Evolutionary conservation across 2,329 filamentous ascomycete genomes (phyloP), one percentile per base, ranked within the genome.

Genomic region (Hypoxylon sp.): DNA sequence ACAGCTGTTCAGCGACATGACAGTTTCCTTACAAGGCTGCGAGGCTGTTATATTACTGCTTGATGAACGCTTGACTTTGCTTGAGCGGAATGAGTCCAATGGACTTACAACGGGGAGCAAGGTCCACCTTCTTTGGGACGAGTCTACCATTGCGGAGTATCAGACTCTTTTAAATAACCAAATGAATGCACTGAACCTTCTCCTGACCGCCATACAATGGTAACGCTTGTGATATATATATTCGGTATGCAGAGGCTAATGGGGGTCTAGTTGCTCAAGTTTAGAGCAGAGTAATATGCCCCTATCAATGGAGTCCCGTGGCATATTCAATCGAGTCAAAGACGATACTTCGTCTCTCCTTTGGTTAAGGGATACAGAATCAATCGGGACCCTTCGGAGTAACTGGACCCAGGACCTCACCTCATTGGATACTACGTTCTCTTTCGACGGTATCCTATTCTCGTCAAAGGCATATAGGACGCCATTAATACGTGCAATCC

Each of bases 391-490:
- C n/a, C 14, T n/a, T 17, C 40, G 13, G 4, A 44, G 40, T 22
- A 22, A 44, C 14, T n/a, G 40, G 40, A n/a, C 13, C 40, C 40
- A 44, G n/a, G 40, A 44, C 7, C 40, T 44, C 20, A 44, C 40
- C 20, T 22, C 20, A n/a, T 22, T 44, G 7, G 7, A 8, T n/a
- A 44, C 14, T 20, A n/a, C 14, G 20, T 44, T 44, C 40, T 10
- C 14, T 44, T 44, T 17, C 7, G 40, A 44, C 14, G 40, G 40
- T 14, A 10, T 6, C n/a, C 40, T 44, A 3, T 20, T 44, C 40
- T 44, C 40, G 40, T 44, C 40, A 22, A 44, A 44, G 40, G 40
- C 40, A 22, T 44, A 20, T 44, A 10, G 40, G 40, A 44, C 7
- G 40, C 2, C 40, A n/a, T 8, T n/a, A 44, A 22, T 44, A 44